Evolutionary conservation across 2,329 filamentous ascomycete species (phyloP).

Genomic region (Capronia americana): DNA sequence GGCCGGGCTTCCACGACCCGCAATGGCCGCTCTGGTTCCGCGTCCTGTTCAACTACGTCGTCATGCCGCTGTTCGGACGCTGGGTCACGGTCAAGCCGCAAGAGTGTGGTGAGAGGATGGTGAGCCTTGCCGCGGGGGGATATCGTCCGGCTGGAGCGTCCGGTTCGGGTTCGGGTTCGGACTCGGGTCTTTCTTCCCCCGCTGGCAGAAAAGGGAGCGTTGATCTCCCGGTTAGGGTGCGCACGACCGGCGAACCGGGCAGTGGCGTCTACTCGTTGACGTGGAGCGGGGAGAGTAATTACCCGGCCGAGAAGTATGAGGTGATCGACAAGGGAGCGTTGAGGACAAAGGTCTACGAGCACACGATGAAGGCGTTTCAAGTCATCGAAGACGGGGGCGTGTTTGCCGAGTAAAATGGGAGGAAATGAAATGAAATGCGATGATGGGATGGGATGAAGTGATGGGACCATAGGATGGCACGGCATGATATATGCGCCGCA

Average conservation of each 20-base stretch:
- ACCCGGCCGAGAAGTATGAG: constrained; percentile 32
- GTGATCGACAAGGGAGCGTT: constrained; percentile 36
- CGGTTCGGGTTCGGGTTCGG: too few relatives aligned
- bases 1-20: constrained; percentile 40
- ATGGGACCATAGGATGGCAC: too few relatives aligned
- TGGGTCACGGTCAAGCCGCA: constrained; percentile 37
- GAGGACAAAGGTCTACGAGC: constrained; percentile 37
- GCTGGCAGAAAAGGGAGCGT: too few relatives aligned
- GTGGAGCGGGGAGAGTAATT: constrained; percentile 32
- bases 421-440: too few relatives aligned
- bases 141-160: constrained; percentile 25
- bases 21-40: constrained; percentile 44
- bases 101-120: constrained; percentile 45
- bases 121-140: constrained; percentile 38
- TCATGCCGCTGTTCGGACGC: constrained; percentile 38
- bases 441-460: too few relatives aligned
- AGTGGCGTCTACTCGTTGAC: constrained; percentile 42
- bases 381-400: constrained; percentile 37
- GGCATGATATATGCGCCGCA: too few relatives aligned
- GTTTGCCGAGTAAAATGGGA: constrained; percentile 28
- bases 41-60: constrained; percentile 36
- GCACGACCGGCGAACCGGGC: too few relatives aligned
- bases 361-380: constrained; percentile 40
- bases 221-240: too few relatives aligned
- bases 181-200: too few relatives aligned